Evolutionary conservation across 1,284 basidiomycete species (phyloP), one percentile per base, ranked within the genome.

Genomic region (Pseudozyma tsukubaensis): DNA sequence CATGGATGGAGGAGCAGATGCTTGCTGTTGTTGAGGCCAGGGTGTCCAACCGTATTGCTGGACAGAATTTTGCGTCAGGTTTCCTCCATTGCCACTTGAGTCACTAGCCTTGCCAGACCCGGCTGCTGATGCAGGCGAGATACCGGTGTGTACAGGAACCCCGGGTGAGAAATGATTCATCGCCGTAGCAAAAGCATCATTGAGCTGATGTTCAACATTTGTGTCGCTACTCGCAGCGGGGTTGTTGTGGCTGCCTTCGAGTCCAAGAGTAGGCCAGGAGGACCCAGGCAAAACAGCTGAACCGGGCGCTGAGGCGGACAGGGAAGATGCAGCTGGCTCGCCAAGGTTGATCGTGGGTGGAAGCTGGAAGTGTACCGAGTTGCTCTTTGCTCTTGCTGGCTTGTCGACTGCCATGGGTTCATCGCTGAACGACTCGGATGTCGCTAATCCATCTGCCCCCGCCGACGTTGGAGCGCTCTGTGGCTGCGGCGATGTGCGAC

Each of bases 401-500:
- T 56, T 70, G 16, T 70, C 67, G 19, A 70, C 39, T 44, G 45
- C 43, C 67, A 70, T 70, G 1, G 61, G 36, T 43, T 65, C 61
- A 21, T 58, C 43, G 9, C 18, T n/a, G n/a, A 24, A 16, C 39
- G 13, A 45, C 18, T 36, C 16, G 58, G 24, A 29, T 29, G 24
- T 24, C 8, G 43, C 1, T 29, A 13, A 7, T 16, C 56, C 40
- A 9, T 58, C 48, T 2, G 32, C 39, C 32, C 40, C 57, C 18
- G 48, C 49, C 24, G 37, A 43, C 10, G 42, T 34, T 2, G 47
- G 36, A 14, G 48, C 55, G 40, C 50, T 49, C 35, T 68, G 71
- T 18, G 72, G 72, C 57, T 75, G 72, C 14, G 72, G 72, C 44
- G 63, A 67, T 8, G 61, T 75, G 13, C 64, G 24, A 3, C 67